phyloP scores from a whole-genome alignment of 83 land plant genomes.

The Larix sibirica region DNA sequence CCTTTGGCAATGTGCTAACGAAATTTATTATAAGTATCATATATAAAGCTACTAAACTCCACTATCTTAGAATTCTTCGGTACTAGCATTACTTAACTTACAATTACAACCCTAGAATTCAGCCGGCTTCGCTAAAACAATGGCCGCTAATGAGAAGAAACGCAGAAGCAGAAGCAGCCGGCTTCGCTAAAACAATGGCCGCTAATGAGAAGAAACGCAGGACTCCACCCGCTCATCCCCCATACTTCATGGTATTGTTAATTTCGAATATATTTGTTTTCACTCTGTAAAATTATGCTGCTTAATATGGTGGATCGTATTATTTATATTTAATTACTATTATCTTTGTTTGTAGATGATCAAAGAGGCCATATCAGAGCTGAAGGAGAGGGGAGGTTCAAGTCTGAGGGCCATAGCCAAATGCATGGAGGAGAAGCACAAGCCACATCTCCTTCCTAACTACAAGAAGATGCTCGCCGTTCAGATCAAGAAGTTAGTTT shows the following conservation, averaged over 20 bases:
- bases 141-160: no score
- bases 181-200: no score
- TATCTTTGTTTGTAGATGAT: conserved; percentile 58
- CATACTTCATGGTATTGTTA: conserved; percentile 55
- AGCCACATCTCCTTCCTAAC: conserved; percentile 42
- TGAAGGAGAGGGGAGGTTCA: conserved; percentile 79
- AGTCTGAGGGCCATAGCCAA: conserved; percentile 88
- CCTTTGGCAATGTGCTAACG: no score
- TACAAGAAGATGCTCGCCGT: conserved; percentile 65
- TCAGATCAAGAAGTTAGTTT: conserved; percentile 58
- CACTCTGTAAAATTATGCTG: no score
- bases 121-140: no score
- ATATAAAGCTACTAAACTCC: no score
- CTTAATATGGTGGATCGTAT: background rate
- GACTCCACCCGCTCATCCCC: conserved; percentile 51
- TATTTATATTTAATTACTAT: conserved; percentile 6
- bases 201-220: conserved; percentile 35
- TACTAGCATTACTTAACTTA: no score
- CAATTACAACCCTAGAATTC: no score
- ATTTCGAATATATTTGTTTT: no score
- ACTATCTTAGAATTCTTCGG: no score
- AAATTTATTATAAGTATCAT: no score
- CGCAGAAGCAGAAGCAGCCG: background rate
- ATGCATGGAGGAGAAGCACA: conserved; percentile 62
- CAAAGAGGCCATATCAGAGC: conserved; percentile 62